Conservation (phyloP, 2,329 filamentous ascomycete genomes). For the Apiospora rasikravindrae region DNA sequence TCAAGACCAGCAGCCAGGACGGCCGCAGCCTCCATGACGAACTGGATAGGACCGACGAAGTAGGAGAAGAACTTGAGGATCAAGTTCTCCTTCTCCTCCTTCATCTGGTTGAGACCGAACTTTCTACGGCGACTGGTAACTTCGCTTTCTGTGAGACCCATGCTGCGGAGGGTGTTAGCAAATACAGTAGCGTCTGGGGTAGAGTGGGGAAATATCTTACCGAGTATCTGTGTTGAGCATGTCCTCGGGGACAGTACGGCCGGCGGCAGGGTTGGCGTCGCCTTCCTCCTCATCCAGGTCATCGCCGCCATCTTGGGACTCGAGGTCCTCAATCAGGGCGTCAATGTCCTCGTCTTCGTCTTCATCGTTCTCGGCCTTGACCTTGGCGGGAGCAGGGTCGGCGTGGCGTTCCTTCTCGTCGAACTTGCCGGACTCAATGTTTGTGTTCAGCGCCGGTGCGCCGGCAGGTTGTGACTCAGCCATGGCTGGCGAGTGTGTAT, state of each 20-base stretch:
- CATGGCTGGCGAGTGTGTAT: conserved; percentile 46
- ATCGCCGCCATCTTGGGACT: conserved; percentile 78
- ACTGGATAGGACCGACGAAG: conserved; percentile 76
- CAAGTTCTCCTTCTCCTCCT: conserved; percentile 86
- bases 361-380: conserved; percentile 61
- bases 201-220: not conserved
- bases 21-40: conserved; percentile 88
- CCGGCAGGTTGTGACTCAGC: conserved; percentile 58
- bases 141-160: conserved; percentile 75
- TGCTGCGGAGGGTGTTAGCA: conserved; percentile 34
- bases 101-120: conserved; percentile 87
- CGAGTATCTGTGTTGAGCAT: conserved; percentile 77
- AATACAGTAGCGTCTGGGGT: not conserved
- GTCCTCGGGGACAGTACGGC: conserved; percentile 67
- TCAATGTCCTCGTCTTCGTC: conserved; percentile 86
- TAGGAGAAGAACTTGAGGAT: conserved; percentile 74
- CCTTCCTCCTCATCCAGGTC: conserved; percentile 68
- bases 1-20: conserved; percentile 82
- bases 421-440: conserved; percentile 68
- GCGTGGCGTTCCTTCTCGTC: conserved; percentile 62
- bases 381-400: conserved; percentile 43
- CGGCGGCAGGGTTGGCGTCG: conserved; percentile 54
- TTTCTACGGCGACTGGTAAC: conserved; percentile 65
- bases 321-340: conserved; percentile 84
- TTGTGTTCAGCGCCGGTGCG: conserved; percentile 65